Conservation (phyloP, 176 grass and related monocot genomes). For the Pharus latifolius region DNA sequence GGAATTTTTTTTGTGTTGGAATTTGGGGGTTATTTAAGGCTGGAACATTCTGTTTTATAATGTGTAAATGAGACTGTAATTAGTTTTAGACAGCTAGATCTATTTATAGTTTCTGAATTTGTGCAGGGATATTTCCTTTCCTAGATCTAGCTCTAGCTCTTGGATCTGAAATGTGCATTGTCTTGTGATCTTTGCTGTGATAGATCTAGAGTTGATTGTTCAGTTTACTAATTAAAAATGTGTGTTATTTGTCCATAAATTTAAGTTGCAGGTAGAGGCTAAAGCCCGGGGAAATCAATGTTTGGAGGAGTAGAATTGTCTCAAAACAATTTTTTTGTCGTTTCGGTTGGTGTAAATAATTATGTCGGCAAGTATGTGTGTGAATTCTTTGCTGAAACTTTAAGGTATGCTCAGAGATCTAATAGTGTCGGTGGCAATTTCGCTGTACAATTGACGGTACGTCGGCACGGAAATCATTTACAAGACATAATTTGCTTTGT, state of each 20-base stretch:
- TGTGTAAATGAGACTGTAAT: background rate
- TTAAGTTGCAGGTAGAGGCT: background rate
- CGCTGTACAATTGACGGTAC: constrained; percentile 1
- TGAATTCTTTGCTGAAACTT: constrained; percentile 19
- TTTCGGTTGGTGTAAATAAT: background rate
- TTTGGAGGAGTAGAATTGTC: background rate
- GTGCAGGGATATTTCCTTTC: background rate
- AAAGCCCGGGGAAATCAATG: background rate
- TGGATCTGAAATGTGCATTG: constrained; percentile 9
- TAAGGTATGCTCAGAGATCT: constrained; percentile 19
- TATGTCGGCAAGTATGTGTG: background rate
- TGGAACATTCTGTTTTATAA: background rate
- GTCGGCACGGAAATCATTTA: background rate
- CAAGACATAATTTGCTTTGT: constrained; percentile 10
- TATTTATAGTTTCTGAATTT: background rate
- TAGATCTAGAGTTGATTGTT: background rate
- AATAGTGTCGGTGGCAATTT: constrained; percentile 7
- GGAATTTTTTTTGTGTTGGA: background rate
- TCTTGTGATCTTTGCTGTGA: background rate
- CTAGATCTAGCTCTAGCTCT: background rate
- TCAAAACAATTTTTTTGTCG: background rate
- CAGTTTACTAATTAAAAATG: background rate
- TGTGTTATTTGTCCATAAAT: background rate
- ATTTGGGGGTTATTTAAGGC: background rate
- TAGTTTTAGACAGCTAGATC: background rate